These are phyloP conservation scores for Phialocephala sp. DNA, from an alignment of 2,329 filamentous ascomycete genomes.

Conservation along the genomic window DNA sequence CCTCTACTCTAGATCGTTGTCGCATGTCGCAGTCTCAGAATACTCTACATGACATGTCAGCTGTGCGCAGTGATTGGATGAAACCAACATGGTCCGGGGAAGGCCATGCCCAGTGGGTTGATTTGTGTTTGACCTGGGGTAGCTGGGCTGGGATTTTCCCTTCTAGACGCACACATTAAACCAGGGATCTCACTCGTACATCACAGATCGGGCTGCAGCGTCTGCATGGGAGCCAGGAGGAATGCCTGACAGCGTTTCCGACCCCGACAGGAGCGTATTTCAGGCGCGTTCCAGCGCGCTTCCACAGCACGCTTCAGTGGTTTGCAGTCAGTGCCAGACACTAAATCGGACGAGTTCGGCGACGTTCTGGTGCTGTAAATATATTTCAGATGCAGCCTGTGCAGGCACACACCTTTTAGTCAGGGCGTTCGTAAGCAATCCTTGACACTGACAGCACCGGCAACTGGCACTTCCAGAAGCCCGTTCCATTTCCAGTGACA, in stretches of 20 bases:
- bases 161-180: neutral
- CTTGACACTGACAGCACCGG: neutral
- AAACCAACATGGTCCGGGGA: constrained; percentile 5
- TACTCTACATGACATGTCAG: constrained; percentile 12
- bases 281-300: constrained; percentile 7
- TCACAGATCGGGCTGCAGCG: neutral
- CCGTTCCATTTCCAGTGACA: neutral
- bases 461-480: constrained; percentile 1
- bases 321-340: neutral
- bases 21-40: constrained; percentile 25
- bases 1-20: constrained; percentile 6
- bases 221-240: neutral
- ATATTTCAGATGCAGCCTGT: neutral
- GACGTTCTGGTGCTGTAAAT: neutral
- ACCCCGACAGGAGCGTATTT: constrained; percentile 1
- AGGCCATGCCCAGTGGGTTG: neutral
- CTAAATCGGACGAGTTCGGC: neutral
- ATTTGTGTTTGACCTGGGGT: constrained; percentile 11
- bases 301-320: neutral
- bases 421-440: constrained; percentile 4
- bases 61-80: constrained; percentile 5
- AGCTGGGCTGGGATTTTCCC: constrained; percentile 4
- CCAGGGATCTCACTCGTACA: neutral
- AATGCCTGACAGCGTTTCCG: neutral
- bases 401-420: neutral